These are phyloP conservation scores for Macrocybe gigantea DNA, from an alignment of 768 basidiomycete genomes.

Conservation along the genomic window DNA sequence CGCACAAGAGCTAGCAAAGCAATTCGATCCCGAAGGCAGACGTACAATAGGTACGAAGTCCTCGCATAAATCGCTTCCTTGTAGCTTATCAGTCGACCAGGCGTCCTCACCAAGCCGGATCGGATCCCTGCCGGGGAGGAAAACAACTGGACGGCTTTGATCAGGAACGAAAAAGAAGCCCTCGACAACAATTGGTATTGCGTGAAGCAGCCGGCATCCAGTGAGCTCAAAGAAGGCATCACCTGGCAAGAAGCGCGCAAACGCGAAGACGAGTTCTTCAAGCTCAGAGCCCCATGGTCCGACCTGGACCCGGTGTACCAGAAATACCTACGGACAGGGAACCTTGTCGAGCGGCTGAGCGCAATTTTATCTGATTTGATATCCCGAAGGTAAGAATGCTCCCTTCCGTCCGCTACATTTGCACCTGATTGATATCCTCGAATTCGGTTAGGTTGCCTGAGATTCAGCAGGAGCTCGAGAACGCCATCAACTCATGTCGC, in stretches of 20 bases:
- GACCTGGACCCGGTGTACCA: conserved; percentile 44
- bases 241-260: conserved; percentile 58
- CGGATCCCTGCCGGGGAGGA: conserved; percentile 55
- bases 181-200: conserved; percentile 57
- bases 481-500: conserved; percentile 34
- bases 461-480: conserved; percentile 53
- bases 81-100: conserved; percentile 21
- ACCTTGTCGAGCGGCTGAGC: conserved; percentile 54
- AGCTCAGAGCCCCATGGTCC: conserved; percentile 45
- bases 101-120: conserved; percentile 73
- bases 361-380: conserved; percentile 58
- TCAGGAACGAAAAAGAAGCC: conserved; percentile 45
- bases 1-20: conserved; percentile 58
- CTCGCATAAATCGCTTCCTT: neutral
- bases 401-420: neutral
- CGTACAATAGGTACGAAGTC: conserved; percentile 59
- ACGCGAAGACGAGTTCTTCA: conserved; percentile 54
- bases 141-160: conserved; percentile 47
- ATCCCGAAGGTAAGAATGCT: conserved; percentile 41
- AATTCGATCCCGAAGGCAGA: conserved; percentile 53
- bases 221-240: conserved; percentile 41
- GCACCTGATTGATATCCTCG: neutral
- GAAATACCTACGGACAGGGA: conserved; percentile 48
- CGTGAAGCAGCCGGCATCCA: conserved; percentile 49
- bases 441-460: conserved; percentile 45